These are phyloP conservation scores for Colletotrichum sp. DNA, from an alignment of 2,329 filamentous ascomycete genomes.

Conservation along the genomic window DNA sequence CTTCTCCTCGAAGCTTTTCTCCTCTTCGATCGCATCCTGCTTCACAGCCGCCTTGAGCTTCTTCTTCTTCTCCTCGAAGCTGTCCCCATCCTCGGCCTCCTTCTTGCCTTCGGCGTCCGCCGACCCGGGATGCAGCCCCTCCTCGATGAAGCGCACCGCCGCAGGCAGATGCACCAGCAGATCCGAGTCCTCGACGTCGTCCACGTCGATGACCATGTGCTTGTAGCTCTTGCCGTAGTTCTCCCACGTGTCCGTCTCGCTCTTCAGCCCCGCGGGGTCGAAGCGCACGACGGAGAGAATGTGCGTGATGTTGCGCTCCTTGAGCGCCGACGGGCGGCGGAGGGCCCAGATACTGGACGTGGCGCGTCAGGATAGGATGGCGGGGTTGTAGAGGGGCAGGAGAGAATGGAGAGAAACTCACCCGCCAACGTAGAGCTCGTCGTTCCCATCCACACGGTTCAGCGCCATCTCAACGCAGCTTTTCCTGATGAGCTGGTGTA, in stretches of 20 bases:
- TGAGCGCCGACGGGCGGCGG: constrained; percentile 71
- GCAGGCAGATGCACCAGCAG: constrained; percentile 79
- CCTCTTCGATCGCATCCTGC: too few relatives aligned
- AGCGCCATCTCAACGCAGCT: constrained; percentile 44
- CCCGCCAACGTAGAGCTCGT: constrained; percentile 45
- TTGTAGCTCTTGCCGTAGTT: constrained; percentile 63
- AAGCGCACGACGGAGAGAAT: constrained; percentile 82
- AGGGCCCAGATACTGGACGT: constrained; percentile 75
- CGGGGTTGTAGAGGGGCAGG: neutral
- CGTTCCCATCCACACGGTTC: constrained; percentile 44
- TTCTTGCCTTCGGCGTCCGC: neutral
- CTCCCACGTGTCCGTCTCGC: constrained; percentile 56
- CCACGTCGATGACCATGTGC: constrained; percentile 82
- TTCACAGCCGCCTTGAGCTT: constrained; percentile 3
- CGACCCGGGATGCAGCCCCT: constrained; percentile 57
- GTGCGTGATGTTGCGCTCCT: constrained; percentile 81
- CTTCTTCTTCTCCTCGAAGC: constrained; percentile 7
- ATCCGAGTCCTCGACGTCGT: constrained; percentile 91
- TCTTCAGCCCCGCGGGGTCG: constrained; percentile 45
- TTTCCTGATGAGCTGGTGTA: constrained; percentile 25
- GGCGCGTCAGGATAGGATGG: neutral
- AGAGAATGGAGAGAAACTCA: too few relatives aligned
- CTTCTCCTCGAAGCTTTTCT: too few relatives aligned
- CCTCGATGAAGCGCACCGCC: constrained; percentile 83
- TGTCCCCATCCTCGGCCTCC: neutral